phyloP scores from a whole-genome alignment of 441 rosid genomes.

The Erysimum cheiri region DNA sequence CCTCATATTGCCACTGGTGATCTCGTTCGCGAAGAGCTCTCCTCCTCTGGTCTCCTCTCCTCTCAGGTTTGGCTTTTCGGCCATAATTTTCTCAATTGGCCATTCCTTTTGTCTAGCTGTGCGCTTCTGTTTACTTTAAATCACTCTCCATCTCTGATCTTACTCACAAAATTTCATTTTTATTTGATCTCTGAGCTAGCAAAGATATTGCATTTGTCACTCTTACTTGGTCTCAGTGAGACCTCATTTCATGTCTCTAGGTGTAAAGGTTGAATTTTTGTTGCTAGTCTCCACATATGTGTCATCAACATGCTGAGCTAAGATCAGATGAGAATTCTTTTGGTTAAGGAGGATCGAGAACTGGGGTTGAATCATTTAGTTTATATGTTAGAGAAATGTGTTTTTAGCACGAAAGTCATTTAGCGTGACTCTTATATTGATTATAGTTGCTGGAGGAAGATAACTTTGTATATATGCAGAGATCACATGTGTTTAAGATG shows the following conservation, averaged over 20 bases:
- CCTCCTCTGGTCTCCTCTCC: slow-evolving; percentile 73
- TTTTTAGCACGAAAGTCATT: not conserved
- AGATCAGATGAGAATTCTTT: slow-evolving; percentile 4
- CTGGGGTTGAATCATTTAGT: not conserved
- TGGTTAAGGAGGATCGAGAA: not conserved
- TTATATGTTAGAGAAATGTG: not conserved
- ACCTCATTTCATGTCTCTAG: not conserved
- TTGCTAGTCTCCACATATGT: not conserved
- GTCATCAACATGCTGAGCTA: slow-evolving; percentile 8
- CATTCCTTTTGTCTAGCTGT: not conserved
- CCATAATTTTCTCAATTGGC: not conserved
- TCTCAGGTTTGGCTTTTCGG: slow-evolving; percentile 57
- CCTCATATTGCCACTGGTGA: slow-evolving; percentile 99
- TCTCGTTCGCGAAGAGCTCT: slow-evolving; percentile 93
- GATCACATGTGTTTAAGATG: not conserved
- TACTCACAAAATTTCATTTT: not conserved
- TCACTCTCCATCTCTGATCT: slow-evolving; percentile 7
- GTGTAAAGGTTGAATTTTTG: not conserved
- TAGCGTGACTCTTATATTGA: not conserved
- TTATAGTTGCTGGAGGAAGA: not conserved
- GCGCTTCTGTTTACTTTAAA: not conserved
- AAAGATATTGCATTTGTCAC: not conserved
- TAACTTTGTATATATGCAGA: not conserved
- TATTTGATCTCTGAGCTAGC: not conserved
- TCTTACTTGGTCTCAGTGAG: not conserved